These are phyloP conservation scores for Maudiozyma pseudohumilis DNA, from an alignment of 805 yeast genomes.

Conservation along the genomic window DNA sequence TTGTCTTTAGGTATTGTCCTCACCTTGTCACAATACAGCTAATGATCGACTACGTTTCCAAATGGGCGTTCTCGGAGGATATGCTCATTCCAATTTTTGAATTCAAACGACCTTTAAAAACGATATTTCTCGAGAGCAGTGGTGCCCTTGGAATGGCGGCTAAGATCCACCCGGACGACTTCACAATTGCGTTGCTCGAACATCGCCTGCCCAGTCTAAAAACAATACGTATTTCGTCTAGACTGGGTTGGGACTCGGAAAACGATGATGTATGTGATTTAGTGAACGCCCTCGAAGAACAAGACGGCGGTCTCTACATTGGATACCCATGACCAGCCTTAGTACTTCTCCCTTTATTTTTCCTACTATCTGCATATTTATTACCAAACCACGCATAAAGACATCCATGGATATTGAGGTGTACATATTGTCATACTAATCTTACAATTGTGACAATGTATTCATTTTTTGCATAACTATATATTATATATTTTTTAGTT, in stretches of 20 bases:
- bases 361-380: too few species aligned
- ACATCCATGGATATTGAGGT: too few species aligned
- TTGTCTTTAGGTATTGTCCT: slow-evolving; percentile 68
- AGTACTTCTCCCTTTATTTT: too few species aligned
- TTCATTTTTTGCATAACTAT: too few species aligned
- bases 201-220: slow-evolving; percentile 60
- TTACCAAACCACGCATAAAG: too few species aligned
- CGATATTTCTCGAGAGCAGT: slow-evolving; percentile 67
- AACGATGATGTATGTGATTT: slow-evolving; percentile 54
- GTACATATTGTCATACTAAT: too few species aligned
- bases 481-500: too few species aligned
- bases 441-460: too few species aligned
- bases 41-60: slow-evolving; percentile 66
- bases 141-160: slow-evolving; percentile 79
- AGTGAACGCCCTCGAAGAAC: slow-evolving; percentile 59
- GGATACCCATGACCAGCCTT: background rate
- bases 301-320: slow-evolving; percentile 63
- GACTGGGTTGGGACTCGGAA: slow-evolving; percentile 76
- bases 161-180: slow-evolving; percentile 79
- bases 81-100: slow-evolving; percentile 22
- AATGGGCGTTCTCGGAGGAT: slow-evolving; percentile 41
- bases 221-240: slow-evolving; percentile 56
- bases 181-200: slow-evolving; percentile 76
- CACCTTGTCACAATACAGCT: slow-evolving; percentile 51
- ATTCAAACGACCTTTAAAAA: slow-evolving; percentile 34